Conservation (phyloP, 805 yeast species). For the Kuraishia hungarica region DNA sequence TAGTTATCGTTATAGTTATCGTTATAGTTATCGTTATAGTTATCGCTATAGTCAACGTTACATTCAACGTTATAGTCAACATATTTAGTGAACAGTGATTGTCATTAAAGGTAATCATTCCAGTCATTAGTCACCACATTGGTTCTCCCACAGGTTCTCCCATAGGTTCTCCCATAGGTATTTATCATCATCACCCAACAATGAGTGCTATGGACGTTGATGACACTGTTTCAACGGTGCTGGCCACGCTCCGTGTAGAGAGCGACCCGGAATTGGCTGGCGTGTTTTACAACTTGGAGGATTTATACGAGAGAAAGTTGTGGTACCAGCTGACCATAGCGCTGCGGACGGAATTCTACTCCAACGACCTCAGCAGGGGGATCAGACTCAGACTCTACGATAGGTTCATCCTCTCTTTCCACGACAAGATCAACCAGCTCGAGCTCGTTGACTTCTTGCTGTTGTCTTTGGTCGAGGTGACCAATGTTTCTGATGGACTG, state of each 20-base stretch:
- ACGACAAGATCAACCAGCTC: slow-evolving; percentile 68
- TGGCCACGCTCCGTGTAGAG: slow-evolving; percentile 51
- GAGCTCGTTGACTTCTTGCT: slow-evolving; percentile 72
- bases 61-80: too few species aligned
- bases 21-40: too few species aligned
- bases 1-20: too few species aligned
- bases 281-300: slow-evolving; percentile 65
- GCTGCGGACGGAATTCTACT: slow-evolving; percentile 51
- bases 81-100: too few species aligned
- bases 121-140: too few species aligned
- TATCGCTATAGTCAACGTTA: too few species aligned
- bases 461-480: slow-evolving; percentile 34
- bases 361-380: slow-evolving; percentile 38
- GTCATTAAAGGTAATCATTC: too few species aligned
- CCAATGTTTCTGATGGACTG: slow-evolving; percentile 38
- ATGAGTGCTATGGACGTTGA: slow-evolving; percentile 6
- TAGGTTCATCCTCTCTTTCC: slow-evolving; percentile 59
- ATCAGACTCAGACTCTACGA: slow-evolving; percentile 62
- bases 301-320: slow-evolving; percentile 76
- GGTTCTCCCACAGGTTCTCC: too few species aligned
- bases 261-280: slow-evolving; percentile 51
- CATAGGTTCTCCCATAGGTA: too few species aligned
- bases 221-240: slow-evolving; percentile 28
- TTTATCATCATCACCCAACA: neutral
- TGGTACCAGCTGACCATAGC: slow-evolving; percentile 89